These are phyloP conservation scores for Perilla frutescens DNA, from an alignment of 257 asterid species.

Conservation along the genomic window DNA sequence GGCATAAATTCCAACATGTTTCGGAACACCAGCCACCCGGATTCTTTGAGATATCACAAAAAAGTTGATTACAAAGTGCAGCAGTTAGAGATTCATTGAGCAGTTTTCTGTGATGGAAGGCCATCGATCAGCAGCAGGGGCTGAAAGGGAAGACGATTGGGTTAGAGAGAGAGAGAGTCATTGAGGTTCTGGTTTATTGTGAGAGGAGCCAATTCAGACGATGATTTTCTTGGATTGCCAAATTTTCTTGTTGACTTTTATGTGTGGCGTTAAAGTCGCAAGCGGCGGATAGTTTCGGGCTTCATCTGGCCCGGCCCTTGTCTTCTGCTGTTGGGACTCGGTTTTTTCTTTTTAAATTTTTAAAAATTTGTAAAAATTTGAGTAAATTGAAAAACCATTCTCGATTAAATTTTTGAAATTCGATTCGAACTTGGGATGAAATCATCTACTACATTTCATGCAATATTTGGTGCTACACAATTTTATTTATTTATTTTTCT, in stretches of 20 bases:
- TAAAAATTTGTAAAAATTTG: too few species aligned
- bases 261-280: constrained; percentile 23
- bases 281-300: constrained; percentile 42
- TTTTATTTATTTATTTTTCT: too few species aligned
- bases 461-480: too few species aligned
- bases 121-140: constrained; percentile 41
- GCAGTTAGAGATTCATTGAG: constrained; percentile 33
- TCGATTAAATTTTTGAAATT: too few species aligned
- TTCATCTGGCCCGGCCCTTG: constrained; percentile 2
- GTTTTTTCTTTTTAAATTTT: too few species aligned
- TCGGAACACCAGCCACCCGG: constrained; percentile 39
- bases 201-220: constrained; percentile 22
- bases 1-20: constrained; percentile 38
- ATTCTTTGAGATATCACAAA: constrained; percentile 24
- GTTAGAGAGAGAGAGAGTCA: constrained; percentile 12
- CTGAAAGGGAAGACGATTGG: constrained; percentile 5
- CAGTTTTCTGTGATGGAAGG: constrained; percentile 45
- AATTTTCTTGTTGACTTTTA: constrained; percentile 40
- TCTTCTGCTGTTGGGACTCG: neutral
- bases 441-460: too few species aligned
- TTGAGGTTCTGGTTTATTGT: constrained; percentile 18
- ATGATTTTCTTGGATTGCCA: neutral
- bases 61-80: constrained; percentile 15
- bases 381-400: too few species aligned
- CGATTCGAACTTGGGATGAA: too few species aligned